Percentiles rank a stretch among this genome's conserved stretches.
phyloP scores from a whole-genome alignment of 108 stramenopile species.

The Thalassiosira profunda region DNA sequence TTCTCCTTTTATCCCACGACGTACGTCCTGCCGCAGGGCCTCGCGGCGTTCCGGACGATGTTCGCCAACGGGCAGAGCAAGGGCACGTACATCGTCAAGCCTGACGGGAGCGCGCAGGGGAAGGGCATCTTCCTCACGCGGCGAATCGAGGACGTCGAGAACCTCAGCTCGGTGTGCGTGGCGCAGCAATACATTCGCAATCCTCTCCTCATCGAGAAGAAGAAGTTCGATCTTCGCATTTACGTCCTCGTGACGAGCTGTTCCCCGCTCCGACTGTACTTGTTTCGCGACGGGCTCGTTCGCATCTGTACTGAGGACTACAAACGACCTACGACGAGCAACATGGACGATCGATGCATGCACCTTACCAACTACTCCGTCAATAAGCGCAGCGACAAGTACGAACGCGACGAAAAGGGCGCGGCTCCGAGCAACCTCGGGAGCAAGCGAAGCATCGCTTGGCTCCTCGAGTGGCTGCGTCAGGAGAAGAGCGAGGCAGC shows the following conservation, averaged over 20 bases:
- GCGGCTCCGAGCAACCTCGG: conserved; percentile 35
- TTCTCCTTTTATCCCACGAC: conserved; percentile 80
- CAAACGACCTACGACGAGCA: conserved; percentile 51
- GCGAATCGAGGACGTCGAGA: conserved; percentile 53
- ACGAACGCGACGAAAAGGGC: conserved; percentile 30
- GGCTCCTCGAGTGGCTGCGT: conserved; percentile 72
- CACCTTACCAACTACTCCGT: conserved; percentile 92
- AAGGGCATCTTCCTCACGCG: conserved; percentile 79
- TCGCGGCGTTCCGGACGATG: conserved; percentile 58
- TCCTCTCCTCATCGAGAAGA: conserved; percentile 83
- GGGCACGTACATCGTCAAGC: conserved; percentile 82
- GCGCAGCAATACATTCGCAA: conserved; percentile 81
- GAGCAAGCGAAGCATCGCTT: conserved; percentile 70
- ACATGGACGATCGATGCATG: conserved; percentile 78
- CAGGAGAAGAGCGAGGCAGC: conserved; percentile 45
- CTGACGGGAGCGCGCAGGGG: conserved; percentile 80
- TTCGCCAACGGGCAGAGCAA: conserved; percentile 65
- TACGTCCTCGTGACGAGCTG: conserved; percentile 84
- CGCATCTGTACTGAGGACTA: conserved; percentile 83
- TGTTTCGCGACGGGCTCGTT: conserved; percentile 74
- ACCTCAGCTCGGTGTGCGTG: conserved; percentile 56
- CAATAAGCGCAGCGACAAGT: conserved; percentile 59
- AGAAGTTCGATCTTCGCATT: conserved; percentile 90
- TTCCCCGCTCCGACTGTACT: conserved; percentile 73
- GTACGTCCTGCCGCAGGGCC: conserved; percentile 68